Evolutionary conservation across 176 grass and related monocot genomes (phyloP).

Genomic region (Chrysopogon serrulatus): DNA sequence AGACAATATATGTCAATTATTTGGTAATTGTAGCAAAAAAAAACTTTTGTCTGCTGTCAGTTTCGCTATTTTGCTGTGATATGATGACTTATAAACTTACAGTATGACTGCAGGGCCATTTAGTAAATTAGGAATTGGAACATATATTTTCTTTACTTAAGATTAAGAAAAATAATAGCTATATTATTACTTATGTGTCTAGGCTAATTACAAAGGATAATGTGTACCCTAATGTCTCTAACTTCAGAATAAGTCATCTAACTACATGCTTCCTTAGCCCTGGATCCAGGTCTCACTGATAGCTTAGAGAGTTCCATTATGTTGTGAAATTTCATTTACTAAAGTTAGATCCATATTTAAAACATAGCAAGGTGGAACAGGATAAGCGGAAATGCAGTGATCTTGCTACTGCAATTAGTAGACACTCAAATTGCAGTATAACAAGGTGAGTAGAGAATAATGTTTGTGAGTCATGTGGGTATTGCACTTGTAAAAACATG

Average conservation of each 20-base stretch:
- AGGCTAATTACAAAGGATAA: neutral
- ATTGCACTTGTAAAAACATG: neutral
- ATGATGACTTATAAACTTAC: neutral
- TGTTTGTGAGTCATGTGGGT: neutral
- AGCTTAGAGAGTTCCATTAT: neutral
- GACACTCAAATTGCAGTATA: neutral
- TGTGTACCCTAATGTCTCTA: neutral
- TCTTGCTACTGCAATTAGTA: neutral
- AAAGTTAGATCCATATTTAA: neutral
- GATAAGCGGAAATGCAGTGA: neutral
- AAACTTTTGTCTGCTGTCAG: neutral
- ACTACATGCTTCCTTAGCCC: neutral
- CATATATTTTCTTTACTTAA: neutral
- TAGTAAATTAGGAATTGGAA: neutral
- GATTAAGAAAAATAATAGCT: neutral
- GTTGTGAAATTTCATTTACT: neutral
- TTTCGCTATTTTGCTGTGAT: neutral
- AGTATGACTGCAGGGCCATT: neutral
- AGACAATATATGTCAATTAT: neutral
- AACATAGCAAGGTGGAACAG: neutral
- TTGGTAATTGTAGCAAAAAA: neutral
- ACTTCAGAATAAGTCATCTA: neutral
- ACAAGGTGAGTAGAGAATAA: neutral
- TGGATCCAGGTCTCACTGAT: neutral
- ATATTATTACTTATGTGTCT: neutral